phyloP scores from a whole-genome alignment of 2,329 filamentous ascomycete genomes.

The Exophiala xenobiotica region DNA sequence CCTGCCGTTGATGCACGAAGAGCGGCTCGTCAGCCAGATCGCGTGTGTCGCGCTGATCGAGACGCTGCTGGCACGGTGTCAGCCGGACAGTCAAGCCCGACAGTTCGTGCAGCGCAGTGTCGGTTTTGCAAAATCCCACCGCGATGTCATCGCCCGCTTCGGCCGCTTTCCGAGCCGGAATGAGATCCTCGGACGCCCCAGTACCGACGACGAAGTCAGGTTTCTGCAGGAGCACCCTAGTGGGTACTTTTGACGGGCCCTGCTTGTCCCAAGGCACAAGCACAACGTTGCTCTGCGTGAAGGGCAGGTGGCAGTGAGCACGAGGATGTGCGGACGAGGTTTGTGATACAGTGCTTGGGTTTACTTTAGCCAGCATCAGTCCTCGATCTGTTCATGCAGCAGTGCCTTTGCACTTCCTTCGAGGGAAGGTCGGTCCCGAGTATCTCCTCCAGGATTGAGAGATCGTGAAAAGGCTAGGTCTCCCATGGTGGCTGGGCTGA shows the following conservation, averaged over 20 bases:
- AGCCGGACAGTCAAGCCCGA: conserved; percentile 16
- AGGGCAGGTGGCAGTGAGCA: too few relatives aligned
- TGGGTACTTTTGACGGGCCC: conserved; percentile 9
- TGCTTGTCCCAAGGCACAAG: background rate
- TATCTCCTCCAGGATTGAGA: too few relatives aligned
- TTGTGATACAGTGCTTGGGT: too few relatives aligned
- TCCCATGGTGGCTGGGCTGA: too few relatives aligned
- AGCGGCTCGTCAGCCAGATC: conserved; percentile 36
- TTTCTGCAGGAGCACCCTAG: conserved; percentile 23
- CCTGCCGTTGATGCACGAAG: conserved; percentile 39
- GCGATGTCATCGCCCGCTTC: conserved; percentile 26
- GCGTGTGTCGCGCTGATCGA: conserved; percentile 31
- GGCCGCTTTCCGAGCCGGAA: conserved; percentile 34
- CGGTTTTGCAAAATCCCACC: conserved; percentile 28
- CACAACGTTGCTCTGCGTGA: background rate
- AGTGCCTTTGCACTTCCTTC: too few relatives aligned
- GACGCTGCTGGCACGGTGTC: conserved; percentile 25
- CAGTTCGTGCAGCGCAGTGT: conserved; percentile 23
- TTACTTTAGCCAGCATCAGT: too few relatives aligned
- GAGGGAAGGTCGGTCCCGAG: too few relatives aligned
- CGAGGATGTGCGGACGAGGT: too few relatives aligned
- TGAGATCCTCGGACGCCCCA: conserved; percentile 27
- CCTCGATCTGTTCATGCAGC: too few relatives aligned
- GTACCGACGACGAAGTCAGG: conserved; percentile 19
- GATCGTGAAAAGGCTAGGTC: too few relatives aligned